These are phyloP conservation scores for Ilex asprella DNA, from an alignment of 257 asterid genomes.

Conservation along the genomic window DNA sequence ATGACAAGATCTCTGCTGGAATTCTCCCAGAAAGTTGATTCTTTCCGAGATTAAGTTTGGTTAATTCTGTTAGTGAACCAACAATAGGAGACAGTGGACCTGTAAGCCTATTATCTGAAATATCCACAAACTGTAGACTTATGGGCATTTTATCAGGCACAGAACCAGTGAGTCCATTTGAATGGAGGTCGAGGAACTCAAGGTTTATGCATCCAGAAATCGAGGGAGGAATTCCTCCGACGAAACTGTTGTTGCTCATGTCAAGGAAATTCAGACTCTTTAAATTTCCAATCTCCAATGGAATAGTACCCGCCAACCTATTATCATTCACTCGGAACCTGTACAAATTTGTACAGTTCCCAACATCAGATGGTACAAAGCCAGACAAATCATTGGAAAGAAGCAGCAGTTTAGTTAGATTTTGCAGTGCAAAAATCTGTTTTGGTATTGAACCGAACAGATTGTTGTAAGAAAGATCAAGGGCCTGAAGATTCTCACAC, in stretches of 20 bases:
- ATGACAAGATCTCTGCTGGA: slow-evolving; percentile 62
- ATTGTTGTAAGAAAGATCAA: slow-evolving; percentile 82
- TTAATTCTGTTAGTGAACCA: slow-evolving; percentile 57
- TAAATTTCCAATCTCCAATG: slow-evolving; percentile 76
- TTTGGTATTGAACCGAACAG: slow-evolving; percentile 69
- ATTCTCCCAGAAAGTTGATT: slow-evolving; percentile 71
- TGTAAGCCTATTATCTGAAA: slow-evolving; percentile 65
- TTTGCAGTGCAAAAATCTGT: slow-evolving; percentile 48
- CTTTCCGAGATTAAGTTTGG: slow-evolving; percentile 63
- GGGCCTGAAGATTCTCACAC: slow-evolving; percentile 68
- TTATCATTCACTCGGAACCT: slow-evolving; percentile 67
- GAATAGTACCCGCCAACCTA: slow-evolving; percentile 73
- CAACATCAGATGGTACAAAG: slow-evolving; percentile 75
- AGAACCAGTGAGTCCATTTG: slow-evolving; percentile 60
- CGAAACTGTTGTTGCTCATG: slow-evolving; percentile 56
- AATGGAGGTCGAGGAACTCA: slow-evolving; percentile 89
- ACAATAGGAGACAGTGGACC: slow-evolving; percentile 46
- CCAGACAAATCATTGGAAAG: slow-evolving; percentile 75
- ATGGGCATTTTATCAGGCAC: slow-evolving; percentile 60
- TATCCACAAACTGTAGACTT: slow-evolving; percentile 69
- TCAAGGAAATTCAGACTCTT: slow-evolving; percentile 66
- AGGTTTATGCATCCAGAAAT: slow-evolving; percentile 59
- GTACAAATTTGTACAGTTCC: slow-evolving; percentile 77
- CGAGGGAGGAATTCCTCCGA: slow-evolving; percentile 64
- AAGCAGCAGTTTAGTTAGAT: slow-evolving; percentile 67